A percentile compares a stretch with the other conserved stretches of the same genome.
phyloP scores from a whole-genome alignment of 2,329 filamentous ascomycete species.

The Exutisphaerella laricina region DNA sequence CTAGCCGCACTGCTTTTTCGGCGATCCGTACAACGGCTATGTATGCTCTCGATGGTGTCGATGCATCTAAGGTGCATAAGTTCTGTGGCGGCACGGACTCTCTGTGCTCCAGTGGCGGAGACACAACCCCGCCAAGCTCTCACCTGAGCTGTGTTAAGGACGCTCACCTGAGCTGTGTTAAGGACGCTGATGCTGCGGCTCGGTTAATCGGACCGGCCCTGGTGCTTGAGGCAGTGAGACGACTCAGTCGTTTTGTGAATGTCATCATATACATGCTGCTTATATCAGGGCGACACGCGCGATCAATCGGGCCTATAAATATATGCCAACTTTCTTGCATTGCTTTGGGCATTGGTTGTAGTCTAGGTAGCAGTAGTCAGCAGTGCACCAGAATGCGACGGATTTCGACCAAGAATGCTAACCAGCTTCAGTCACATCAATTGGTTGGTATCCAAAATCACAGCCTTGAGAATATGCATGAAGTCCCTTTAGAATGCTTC shows the following conservation, averaged over 20 bases:
- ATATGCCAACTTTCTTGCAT: neutral
- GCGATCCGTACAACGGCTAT: conserved; percentile 27
- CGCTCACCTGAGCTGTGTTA: conserved; percentile 23
- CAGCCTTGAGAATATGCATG: too few relatives aligned
- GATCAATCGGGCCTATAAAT: too few relatives aligned
- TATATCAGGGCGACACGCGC: too few relatives aligned
- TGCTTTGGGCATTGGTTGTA: neutral
- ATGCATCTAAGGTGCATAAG: conserved; percentile 21
- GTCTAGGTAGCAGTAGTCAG: too few relatives aligned
- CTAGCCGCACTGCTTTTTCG: too few relatives aligned
- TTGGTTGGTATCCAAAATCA: too few relatives aligned
- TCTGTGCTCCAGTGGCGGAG: conserved; percentile 18
- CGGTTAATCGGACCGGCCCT: neutral
- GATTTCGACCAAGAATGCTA: too few relatives aligned
- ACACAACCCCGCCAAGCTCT: conserved; percentile 18
- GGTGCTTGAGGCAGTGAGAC: neutral
- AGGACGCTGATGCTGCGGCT: conserved; percentile 23
- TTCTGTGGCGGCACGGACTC: conserved; percentile 22
- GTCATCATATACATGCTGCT: too few relatives aligned
- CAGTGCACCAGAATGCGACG: too few relatives aligned
- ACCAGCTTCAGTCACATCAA: too few relatives aligned
- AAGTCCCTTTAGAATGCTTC: too few relatives aligned
- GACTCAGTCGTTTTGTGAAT: too few relatives aligned
- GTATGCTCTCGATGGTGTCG: conserved; percentile 23
- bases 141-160: conserved; percentile 24